Percentiles rank a stretch among this genome's conserved stretches.
phyloP scores from a whole-genome alignment of 768 basidiomycete species.

The Tremella fuciformis region DNA sequence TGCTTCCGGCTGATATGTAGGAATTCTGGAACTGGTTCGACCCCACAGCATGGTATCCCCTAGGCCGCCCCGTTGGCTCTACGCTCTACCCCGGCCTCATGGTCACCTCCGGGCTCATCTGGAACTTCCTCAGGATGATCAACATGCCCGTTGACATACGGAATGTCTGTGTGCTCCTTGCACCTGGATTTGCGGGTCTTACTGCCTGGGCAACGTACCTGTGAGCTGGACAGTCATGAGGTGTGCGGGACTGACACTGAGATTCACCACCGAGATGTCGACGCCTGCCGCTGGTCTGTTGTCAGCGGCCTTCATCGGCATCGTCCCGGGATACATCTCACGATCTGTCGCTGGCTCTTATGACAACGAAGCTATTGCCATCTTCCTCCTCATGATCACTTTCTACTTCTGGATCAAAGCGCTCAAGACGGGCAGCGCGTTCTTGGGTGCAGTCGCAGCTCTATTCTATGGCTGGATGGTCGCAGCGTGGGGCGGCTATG shows the following conservation, averaged over 20 bases:
- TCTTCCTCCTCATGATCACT: conserved; percentile 99
- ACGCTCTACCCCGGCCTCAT: conserved; percentile 98
- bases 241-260: conserved; percentile 45
- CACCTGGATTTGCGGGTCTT: conserved; percentile 92
- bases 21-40: conserved; percentile 99
- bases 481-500: conserved; percentile 98
- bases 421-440: conserved; percentile 85
- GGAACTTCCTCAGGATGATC: conserved; percentile 78
- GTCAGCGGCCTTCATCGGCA: conserved; percentile 96
- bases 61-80: conserved; percentile 96
- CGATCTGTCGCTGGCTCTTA: conserved; percentile 98
- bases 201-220: conserved; percentile 97
- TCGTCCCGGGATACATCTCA: conserved; percentile 95
- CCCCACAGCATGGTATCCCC: conserved; percentile 98
- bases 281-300: conserved; percentile 92
- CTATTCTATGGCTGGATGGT: conserved; percentile 99
- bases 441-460: conserved; percentile 84
- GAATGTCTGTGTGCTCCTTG: conserved; percentile 93
- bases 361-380: conserved; percentile 99
- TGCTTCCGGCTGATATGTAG: conserved; percentile 53
- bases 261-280: conserved; percentile 96
- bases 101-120: conserved; percentile 97
- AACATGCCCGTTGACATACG: conserved; percentile 96
- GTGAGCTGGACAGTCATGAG: conserved; percentile 56
- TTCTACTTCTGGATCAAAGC: conserved; percentile 98